These are phyloP conservation scores for Paramyrothecium sp. DNA, from an alignment of 2,329 filamentous ascomycete species.

Conservation along the genomic window DNA sequence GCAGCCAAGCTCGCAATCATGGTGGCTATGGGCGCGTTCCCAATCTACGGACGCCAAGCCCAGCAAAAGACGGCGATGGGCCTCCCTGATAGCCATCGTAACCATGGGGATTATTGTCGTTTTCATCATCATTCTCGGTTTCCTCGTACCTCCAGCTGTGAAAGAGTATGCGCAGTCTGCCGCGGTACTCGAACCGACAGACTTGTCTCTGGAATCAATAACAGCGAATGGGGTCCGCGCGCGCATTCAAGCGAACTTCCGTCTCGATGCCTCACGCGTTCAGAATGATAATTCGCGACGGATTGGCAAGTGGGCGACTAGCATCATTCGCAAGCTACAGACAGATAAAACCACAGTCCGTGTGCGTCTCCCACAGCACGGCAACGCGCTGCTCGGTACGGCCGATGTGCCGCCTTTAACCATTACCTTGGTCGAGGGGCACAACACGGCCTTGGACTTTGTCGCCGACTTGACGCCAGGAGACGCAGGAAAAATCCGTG, in stretches of 20 bases:
- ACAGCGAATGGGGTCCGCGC: conserved; percentile 75
- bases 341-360: conserved; percentile 70
- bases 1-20: background rate
- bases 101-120: conserved; percentile 63
- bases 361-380: conserved; percentile 82
- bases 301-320: conserved; percentile 76
- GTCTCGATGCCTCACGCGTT: conserved; percentile 76
- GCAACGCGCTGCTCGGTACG: conserved; percentile 72
- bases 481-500: conserved; percentile 72
- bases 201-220: conserved; percentile 81
- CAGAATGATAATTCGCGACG: conserved; percentile 67
- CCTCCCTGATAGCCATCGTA: conserved; percentile 71
- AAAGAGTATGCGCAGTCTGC: conserved; percentile 86
- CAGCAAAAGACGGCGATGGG: conserved; percentile 55
- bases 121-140: conserved; percentile 72
- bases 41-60: conserved; percentile 19
- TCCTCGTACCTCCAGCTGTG: conserved; percentile 76
- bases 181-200: conserved; percentile 77
- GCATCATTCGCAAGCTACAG: conserved; percentile 74
- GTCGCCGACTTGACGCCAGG: conserved; percentile 74
- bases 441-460: conserved; percentile 76
- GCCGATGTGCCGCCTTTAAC: conserved; percentile 73
- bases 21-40: conserved; percentile 17
- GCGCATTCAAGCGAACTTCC: conserved; percentile 78
- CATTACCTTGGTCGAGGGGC: conserved; percentile 74